phyloP scores from a whole-genome alignment of 352 stramenopile genomes.

The Phytophthora pluvialis region DNA sequence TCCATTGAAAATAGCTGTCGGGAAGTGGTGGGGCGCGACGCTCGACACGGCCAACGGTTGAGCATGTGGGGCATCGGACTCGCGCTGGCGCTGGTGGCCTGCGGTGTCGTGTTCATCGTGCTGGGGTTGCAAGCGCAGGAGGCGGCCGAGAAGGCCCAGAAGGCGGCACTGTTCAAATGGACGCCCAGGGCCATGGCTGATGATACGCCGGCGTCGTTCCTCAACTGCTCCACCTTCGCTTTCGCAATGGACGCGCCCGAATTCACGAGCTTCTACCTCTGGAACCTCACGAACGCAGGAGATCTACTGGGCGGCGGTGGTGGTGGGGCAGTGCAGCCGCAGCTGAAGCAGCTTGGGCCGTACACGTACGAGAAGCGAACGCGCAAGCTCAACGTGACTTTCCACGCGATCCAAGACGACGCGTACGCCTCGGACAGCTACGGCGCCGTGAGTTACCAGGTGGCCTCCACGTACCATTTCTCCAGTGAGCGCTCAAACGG shows the following conservation, averaged over 20 bases:
- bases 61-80: slow-evolving; percentile 34
- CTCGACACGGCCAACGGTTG: background rate
- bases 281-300: slow-evolving; percentile 72
- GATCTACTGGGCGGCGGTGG: slow-evolving; percentile 32
- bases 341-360: slow-evolving; percentile 59
- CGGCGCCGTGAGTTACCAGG: slow-evolving; percentile 56
- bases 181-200: slow-evolving; percentile 10
- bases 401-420: slow-evolving; percentile 35
- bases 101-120: slow-evolving; percentile 35
- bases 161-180: slow-evolving; percentile 30
- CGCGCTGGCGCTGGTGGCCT: slow-evolving; percentile 21
- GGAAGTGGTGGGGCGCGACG: background rate
- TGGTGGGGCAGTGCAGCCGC: slow-evolving; percentile 21
- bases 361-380: slow-evolving; percentile 75
- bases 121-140: slow-evolving; percentile 33
- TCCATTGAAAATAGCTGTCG: slow-evolving; percentile 13
- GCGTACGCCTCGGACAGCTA: slow-evolving; percentile 29
- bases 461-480: slow-evolving; percentile 55
- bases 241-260: slow-evolving; percentile 58
- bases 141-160: background rate
- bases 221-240: slow-evolving; percentile 40
- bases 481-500: slow-evolving; percentile 63
- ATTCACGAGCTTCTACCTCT: slow-evolving; percentile 71
- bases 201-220: slow-evolving; percentile 21
- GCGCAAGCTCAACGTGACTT: slow-evolving; percentile 59